Conservation (phyloP, 208 protist species). For the Phytomonas sp. region DNA sequence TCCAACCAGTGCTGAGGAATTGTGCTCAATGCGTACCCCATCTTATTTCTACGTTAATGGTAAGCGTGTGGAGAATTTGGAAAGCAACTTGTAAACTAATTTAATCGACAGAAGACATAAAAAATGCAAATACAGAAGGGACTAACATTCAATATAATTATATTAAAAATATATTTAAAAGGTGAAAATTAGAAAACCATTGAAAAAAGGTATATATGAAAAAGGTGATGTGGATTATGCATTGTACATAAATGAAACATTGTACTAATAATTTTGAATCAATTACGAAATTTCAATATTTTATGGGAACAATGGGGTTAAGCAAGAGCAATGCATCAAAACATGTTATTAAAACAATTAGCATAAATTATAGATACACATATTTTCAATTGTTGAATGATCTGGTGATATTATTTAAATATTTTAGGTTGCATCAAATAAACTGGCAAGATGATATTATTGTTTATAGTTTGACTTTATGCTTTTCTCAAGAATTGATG, state of each 20-base stretch:
- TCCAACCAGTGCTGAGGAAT: slow-evolving; percentile 92
- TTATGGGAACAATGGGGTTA: neutral
- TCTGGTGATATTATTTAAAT: slow-evolving; percentile 6
- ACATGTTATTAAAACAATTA: slow-evolving; percentile 4
- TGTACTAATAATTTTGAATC: neutral
- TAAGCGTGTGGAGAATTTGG: slow-evolving; percentile 54
- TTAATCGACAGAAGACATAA: neutral
- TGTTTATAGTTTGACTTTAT: neutral
- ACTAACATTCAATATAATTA: neutral
- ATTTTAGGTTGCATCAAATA: slow-evolving; percentile 7
- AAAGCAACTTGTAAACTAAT: slow-evolving; percentile 44
- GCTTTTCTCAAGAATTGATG: neutral
- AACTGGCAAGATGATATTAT: slow-evolving; percentile 1
- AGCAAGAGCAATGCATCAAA: neutral
- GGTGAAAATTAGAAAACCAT: neutral
- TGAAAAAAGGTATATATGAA: neutral
- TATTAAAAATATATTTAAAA: neutral
- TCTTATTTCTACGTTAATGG: slow-evolving; percentile 77
- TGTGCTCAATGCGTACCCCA: slow-evolving; percentile 84
- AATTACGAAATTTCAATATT: slow-evolving; percentile 3
- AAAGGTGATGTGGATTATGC: neutral
- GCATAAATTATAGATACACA: slow-evolving; percentile 2
- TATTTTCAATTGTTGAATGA: slow-evolving; percentile 6
- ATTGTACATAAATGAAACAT: neutral
- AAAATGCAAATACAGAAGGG: neutral